These are phyloP conservation scores for Neonectria magnoliae DNA, from an alignment of 2,329 filamentous ascomycete genomes.

Conservation along the genomic window DNA sequence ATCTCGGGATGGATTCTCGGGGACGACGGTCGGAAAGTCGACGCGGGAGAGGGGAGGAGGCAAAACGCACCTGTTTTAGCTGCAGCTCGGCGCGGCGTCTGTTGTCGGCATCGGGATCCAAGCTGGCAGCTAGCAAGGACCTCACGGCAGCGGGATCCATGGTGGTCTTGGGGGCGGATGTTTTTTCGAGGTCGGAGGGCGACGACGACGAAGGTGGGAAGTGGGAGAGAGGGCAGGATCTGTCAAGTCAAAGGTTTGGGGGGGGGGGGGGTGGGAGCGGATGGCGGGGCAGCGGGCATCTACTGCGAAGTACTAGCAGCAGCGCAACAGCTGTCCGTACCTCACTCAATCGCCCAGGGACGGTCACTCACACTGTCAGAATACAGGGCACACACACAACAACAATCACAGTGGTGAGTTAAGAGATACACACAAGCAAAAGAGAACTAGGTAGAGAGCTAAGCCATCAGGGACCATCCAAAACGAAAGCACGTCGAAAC, in stretches of 20 bases:
- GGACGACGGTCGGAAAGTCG: neutral
- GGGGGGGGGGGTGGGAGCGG: slow-evolving; percentile 38
- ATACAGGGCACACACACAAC: neutral
- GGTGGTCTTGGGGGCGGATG: slow-evolving; percentile 40
- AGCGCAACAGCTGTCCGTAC: too few species aligned
- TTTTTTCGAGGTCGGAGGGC: slow-evolving; percentile 38
- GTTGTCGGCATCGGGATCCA: slow-evolving; percentile 78
- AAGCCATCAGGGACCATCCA: neutral
- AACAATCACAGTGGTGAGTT: neutral
- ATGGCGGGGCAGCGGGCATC: slow-evolving; percentile 41
- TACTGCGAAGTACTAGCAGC: neutral
- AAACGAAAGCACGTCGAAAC: neutral
- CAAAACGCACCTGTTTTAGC: slow-evolving; percentile 76
- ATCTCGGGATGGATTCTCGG: slow-evolving; percentile 6
- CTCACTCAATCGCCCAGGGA: too few species aligned
- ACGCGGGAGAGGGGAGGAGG: slow-evolving; percentile 10
- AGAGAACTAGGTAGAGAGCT: neutral
- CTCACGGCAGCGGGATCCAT: slow-evolving; percentile 82
- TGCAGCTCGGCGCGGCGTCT: slow-evolving; percentile 82
- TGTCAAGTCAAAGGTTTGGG: slow-evolving; percentile 43
- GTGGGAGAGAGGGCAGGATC: slow-evolving; percentile 37
- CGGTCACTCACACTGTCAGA: neutral
- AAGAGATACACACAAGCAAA: neutral
- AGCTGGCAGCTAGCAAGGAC: slow-evolving; percentile 79
- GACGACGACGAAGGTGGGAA: slow-evolving; percentile 36